These are phyloP conservation scores for Fusarium heterosporum DNA, from an alignment of 2,329 filamentous ascomycete genomes.

Conservation along the genomic window DNA sequence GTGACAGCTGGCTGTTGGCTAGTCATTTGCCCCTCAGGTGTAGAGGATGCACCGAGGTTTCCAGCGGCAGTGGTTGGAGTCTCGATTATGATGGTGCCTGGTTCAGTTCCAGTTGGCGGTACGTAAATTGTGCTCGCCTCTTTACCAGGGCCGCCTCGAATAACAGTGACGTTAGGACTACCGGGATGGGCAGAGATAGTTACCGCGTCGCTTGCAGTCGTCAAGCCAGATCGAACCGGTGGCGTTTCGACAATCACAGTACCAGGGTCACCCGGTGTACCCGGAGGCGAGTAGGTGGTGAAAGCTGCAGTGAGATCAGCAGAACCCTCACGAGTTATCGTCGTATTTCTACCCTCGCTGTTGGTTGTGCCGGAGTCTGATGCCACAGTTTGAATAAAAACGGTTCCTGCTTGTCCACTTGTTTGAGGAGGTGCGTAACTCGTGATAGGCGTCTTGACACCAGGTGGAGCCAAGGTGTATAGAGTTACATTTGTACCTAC, in stretches of 20 bases:
- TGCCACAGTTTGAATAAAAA: constrained; percentile 26
- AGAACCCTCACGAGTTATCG: constrained; percentile 14
- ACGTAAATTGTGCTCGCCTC: constrained; percentile 8
- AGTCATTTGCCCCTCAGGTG: not conserved
- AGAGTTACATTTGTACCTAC: constrained; percentile 22
- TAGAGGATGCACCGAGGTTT: not conserved
- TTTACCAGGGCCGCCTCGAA: constrained; percentile 10
- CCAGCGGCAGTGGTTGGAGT: not conserved
- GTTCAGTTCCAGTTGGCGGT: constrained; percentile 9
- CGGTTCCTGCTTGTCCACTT: constrained; percentile 22
- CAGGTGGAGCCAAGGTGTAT: constrained; percentile 23
- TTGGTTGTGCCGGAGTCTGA: constrained; percentile 1
- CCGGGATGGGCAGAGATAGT: constrained; percentile 4
- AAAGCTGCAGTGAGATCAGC: not conserved
- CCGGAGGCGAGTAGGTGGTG: constrained; percentile 12
- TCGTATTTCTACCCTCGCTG: constrained; percentile 15
- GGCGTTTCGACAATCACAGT: constrained; percentile 18
- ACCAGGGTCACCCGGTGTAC: constrained; percentile 1
- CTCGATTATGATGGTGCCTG: constrained; percentile 19
- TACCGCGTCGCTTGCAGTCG: not conserved
- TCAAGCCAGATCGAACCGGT: not conserved
- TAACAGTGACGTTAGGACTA: constrained; percentile 16
- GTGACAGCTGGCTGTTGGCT: constrained; percentile 3
- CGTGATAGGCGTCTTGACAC: constrained; percentile 12
- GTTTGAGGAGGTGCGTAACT: constrained; percentile 28